Evolutionary conservation across 202 grass and related monocot species (phyloP), one percentile per base, ranked within the genome.

Genomic region (Setaria italica): DNA sequence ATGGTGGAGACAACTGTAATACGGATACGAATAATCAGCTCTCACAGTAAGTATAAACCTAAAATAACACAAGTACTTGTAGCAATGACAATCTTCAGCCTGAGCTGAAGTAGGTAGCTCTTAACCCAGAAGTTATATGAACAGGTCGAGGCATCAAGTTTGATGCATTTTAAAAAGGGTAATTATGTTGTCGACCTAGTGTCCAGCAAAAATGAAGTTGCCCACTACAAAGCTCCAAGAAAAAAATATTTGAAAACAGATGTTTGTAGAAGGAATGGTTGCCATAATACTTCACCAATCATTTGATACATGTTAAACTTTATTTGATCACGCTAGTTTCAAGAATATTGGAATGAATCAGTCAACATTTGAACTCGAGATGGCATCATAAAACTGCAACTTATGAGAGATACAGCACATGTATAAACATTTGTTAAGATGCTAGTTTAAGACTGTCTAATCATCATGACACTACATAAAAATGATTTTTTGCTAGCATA

Each of bases 281-380:
- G 39, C 48, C 64, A 71, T 54, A 78, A 67, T 85, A 78, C 53
- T 71, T 74, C 30, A 62, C 11, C 29, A 51, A 62, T 3, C 46
- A 80, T 80, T 86, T 53, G 6, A 43, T 42, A 62, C 9, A 55
- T 16, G 13, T 43, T 43, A 14, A 66, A 34, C 12, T 81, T 58
- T 75, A 49, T 12, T 37, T 87, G 25, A 58, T 75, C 78, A 32
- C 39, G 34, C 7, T 58, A 75, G 62, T 30, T 34, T 84, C 30
- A 60, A 62, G 56, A 25, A 85, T 70, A 39, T n/a, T 33, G 14
- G 15, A 59, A 39, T 43, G 66, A 65, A 72, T 35, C 1, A 45
- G 35, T 55, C 14, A 13, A 46, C 43, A 46, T 46, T 46, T 46
- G 43, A 72, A 19, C 10, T 75, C 66, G 6, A 73, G 67, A 54